Conservation (phyloP, 1,284 basidiomycete genomes). For the Coniophora puteana region DNA sequence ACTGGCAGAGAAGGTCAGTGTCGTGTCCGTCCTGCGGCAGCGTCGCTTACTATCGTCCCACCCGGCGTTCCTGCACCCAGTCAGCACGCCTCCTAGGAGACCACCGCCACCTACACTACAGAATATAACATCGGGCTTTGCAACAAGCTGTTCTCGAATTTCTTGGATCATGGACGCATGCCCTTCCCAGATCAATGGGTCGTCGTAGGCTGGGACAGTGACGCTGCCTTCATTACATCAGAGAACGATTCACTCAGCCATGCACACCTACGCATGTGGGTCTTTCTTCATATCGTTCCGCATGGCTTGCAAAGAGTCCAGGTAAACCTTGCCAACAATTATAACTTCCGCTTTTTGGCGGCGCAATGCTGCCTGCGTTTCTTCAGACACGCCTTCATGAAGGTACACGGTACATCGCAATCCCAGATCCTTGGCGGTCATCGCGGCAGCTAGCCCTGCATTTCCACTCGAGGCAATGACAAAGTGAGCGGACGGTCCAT, state of each 20-base stretch:
- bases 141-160: conserved; percentile 47
- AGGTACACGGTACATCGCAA: conserved; percentile 66
- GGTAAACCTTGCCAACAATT: conserved; percentile 51
- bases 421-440: conserved; percentile 49
- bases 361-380: conserved; percentile 46
- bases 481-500: conserved; percentile 53
- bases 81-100: conserved; percentile 62
- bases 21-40: conserved; percentile 3
- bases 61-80: conserved; percentile 53
- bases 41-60: conserved; percentile 60
- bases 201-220: conserved; percentile 66
- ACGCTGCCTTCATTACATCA: conserved; percentile 37
- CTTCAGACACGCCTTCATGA: conserved; percentile 46
- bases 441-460: conserved; percentile 66
- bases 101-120: conserved; percentile 77
- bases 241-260: not conserved
- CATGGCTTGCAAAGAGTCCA: conserved; percentile 51
- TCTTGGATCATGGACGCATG: conserved; percentile 69
- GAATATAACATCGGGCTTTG: conserved; percentile 65
- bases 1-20: conserved; percentile 36
- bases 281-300: conserved; percentile 39
- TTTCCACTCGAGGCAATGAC: conserved; percentile 73
- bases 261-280: conserved; percentile 45
- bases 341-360: conserved; percentile 53
- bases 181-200: conserved; percentile 66